These are phyloP conservation scores for Brettanomyces anomalus DNA, from an alignment of 805 yeast species.

Conservation along the genomic window DNA sequence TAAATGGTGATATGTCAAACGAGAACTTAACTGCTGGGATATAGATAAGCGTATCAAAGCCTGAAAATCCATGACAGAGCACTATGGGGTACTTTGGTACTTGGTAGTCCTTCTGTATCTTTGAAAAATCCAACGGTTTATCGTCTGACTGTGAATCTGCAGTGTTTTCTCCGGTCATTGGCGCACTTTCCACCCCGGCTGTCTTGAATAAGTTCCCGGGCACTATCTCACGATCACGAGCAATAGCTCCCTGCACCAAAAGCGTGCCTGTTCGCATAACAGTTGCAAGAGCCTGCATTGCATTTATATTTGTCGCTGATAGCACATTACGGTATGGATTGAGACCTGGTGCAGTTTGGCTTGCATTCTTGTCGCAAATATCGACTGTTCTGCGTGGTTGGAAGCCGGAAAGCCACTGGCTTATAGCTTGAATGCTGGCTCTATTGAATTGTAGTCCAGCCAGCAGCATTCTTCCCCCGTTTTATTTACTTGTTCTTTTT, in stretches of 20 bases:
- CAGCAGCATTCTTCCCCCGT: no score
- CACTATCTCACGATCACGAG: background rate
- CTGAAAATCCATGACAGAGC: slow-evolving; percentile 80
- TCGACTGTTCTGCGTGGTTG: no score
- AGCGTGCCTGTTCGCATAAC: background rate
- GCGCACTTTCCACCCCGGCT: no score
- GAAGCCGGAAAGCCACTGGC: no score
- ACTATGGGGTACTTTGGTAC: slow-evolving; percentile 70
- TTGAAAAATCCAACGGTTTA: background rate
- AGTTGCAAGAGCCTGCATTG: background rate
- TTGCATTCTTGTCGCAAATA: no score
- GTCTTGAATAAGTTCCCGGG: background rate
- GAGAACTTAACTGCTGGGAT: slow-evolving; percentile 15
- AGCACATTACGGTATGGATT: no score
- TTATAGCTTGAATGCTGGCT: no score
- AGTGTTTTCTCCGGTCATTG: no score
- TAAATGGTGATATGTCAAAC: slow-evolving; percentile 15
- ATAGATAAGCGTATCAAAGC: slow-evolving; percentile 57
- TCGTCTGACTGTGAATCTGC: background rate
- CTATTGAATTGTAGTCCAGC: no score
- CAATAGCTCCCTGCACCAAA: background rate
- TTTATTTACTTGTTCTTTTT: no score
- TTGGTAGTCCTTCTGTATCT: slow-evolving; percentile 31
- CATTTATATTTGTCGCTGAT: no score
- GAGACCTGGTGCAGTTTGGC: no score